Conservation (phyloP, 202 grass and related monocot genomes). For the Setaria italica region DNA sequence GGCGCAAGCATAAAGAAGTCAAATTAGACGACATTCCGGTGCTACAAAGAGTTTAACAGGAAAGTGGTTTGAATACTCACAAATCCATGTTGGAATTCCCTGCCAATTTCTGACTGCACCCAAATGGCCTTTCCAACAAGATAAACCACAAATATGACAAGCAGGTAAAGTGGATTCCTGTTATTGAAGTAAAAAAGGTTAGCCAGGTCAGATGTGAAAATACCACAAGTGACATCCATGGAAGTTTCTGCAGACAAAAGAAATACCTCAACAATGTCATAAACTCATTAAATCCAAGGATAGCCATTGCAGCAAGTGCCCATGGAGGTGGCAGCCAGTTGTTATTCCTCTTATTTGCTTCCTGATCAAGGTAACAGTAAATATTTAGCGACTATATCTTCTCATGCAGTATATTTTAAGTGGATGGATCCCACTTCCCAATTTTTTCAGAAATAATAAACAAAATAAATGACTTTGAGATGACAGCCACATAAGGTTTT, state of each 20-base stretch:
- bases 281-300: constrained; percentile 98
- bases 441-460: constrained; percentile 4
- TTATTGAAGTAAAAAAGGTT: constrained; percentile 36
- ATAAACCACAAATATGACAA: constrained; percentile 80
- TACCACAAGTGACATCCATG: not conserved
- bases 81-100: constrained; percentile 82
- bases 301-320: constrained; percentile 84
- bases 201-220: constrained; percentile 30
- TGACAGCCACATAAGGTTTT: constrained; percentile 13
- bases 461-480: constrained; percentile 19
- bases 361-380: constrained; percentile 60
- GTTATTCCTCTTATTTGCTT: constrained; percentile 98
- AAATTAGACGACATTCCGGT: not conserved
- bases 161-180: constrained; percentile 85
- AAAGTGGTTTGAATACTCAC: constrained; percentile 61
- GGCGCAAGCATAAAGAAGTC: constrained; percentile 33
- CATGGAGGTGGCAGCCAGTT: constrained; percentile 96
- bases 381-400: constrained; percentile 36
- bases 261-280: constrained; percentile 91
- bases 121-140: constrained; percentile 90
- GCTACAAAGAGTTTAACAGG: constrained; percentile 7
- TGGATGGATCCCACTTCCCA: constrained; percentile 4
- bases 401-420: not conserved
- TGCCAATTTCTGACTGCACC: constrained; percentile 84
- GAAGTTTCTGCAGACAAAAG: constrained; percentile 13